These are phyloP conservation scores for Tolypocladium endophyticum DNA, from an alignment of 2,329 filamentous ascomycete species.

Conservation along the genomic window DNA sequence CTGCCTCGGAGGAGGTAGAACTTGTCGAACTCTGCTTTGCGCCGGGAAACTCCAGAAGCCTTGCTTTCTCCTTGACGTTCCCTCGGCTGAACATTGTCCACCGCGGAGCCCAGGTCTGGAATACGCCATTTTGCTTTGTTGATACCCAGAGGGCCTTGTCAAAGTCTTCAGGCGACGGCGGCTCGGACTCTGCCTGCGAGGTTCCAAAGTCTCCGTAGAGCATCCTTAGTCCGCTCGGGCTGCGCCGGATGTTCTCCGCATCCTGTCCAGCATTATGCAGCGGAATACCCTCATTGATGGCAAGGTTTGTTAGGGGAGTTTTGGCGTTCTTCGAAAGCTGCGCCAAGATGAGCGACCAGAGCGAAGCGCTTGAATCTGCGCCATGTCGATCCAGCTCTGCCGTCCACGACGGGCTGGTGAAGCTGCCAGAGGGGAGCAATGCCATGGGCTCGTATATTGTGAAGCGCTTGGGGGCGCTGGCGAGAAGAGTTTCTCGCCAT, in stretches of 20 bases:
- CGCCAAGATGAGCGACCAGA: slow-evolving; percentile 41
- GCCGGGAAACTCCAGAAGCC: slow-evolving; percentile 47
- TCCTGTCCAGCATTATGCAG: slow-evolving; percentile 20
- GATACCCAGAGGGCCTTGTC: slow-evolving; percentile 64
- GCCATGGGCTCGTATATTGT: slow-evolving; percentile 51
- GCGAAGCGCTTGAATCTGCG: slow-evolving; percentile 12
- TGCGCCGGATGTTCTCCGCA: slow-evolving; percentile 60
- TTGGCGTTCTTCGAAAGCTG: slow-evolving; percentile 32
- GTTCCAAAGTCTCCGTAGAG: slow-evolving; percentile 69
- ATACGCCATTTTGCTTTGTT: slow-evolving; percentile 67
- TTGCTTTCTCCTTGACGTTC: slow-evolving; percentile 80
- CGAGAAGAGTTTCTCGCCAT: slow-evolving; percentile 20
- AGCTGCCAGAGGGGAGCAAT: slow-evolving; percentile 48
- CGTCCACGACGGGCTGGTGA: slow-evolving; percentile 31
- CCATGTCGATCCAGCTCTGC: slow-evolving; percentile 18
- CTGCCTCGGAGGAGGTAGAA: slow-evolving; percentile 7
- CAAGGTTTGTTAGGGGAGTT: slow-evolving; percentile 41
- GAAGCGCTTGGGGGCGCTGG: slow-evolving; percentile 44
- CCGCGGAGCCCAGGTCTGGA: slow-evolving; percentile 76
- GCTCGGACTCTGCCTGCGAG: slow-evolving; percentile 7
- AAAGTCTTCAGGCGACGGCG: slow-evolving; percentile 43
- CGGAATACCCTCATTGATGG: slow-evolving; percentile 53
- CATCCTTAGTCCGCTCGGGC: slow-evolving; percentile 58
- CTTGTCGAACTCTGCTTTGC: neutral
- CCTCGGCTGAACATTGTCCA: slow-evolving; percentile 94